Conservation (phyloP, 495 filamentous ascomycete genomes). For the Tricharina praecox region DNA sequence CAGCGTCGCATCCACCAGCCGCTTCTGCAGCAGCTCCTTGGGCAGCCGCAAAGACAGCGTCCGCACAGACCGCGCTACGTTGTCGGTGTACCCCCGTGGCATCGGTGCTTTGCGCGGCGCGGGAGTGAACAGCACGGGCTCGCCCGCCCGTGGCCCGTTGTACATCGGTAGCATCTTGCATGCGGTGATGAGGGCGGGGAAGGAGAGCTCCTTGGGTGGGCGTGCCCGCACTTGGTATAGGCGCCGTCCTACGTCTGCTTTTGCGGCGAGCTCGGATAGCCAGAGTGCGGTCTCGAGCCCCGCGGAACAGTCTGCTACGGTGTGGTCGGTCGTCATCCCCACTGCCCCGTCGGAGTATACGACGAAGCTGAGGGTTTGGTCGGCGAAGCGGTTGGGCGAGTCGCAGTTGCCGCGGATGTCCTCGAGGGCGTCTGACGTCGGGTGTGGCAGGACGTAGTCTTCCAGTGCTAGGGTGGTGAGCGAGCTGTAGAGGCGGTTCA, state of each 20-base stretch:
- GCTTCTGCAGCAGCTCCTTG: not conserved
- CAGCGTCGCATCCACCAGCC: not conserved
- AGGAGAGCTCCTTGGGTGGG: not conserved
- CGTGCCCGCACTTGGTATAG: no score
- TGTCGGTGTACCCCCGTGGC: not conserved
- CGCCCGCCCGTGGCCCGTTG: no score
- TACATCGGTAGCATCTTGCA: no score
- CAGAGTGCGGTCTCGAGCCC: not conserved
- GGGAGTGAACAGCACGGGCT: not conserved
- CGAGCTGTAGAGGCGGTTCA: constrained; percentile 4
- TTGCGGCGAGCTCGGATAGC: not conserved
- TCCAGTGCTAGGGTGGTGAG: constrained; percentile 10
- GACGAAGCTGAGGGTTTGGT: constrained; percentile 5
- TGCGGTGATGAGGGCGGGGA: not conserved
- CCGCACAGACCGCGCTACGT: not conserved
- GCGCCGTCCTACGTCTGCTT: not conserved
- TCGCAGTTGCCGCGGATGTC: constrained; percentile 8
- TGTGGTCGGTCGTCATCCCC: not conserved
- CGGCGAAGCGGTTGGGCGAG: constrained; percentile 16
- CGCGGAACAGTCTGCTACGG: not conserved
- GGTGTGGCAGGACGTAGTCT: not conserved
- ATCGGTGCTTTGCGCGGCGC: not conserved
- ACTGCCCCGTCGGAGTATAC: not conserved
- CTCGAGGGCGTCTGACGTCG: constrained; percentile 4
- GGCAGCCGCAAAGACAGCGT: not conserved